Evolutionary conservation across 306 rosid genomes (phyloP).

Genomic region (Sophora flavescens): DNA sequence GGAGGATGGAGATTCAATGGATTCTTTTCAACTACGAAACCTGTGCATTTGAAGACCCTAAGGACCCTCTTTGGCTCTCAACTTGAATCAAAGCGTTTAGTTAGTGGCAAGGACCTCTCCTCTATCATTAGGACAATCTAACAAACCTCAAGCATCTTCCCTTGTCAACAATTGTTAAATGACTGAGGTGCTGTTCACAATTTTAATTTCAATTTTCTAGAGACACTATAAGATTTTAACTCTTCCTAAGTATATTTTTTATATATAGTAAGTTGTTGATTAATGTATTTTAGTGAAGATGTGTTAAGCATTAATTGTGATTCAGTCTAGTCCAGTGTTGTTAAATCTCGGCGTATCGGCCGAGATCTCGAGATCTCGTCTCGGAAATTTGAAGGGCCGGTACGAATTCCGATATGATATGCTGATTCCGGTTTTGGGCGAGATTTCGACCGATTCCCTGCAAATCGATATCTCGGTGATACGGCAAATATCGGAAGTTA

Average conservation of each 20-base stretch:
- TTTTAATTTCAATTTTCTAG: neutral
- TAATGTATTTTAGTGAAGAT: slow-evolving; percentile 1
- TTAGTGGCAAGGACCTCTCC: slow-evolving; percentile 20
- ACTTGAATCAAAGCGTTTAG: neutral
- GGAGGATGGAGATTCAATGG: neutral
- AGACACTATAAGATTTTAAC: neutral
- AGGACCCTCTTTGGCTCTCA: slow-evolving; percentile 5
- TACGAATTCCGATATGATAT: no score
- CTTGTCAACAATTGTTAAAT: slow-evolving; percentile 3
- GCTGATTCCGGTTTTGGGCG: no score
- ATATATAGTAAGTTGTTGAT: neutral
- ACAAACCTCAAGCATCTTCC: neutral
- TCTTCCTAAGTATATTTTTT: neutral
- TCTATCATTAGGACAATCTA: neutral
- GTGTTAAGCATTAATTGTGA: neutral
- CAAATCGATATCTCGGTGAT: no score
- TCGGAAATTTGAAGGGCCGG: no score
- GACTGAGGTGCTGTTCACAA: neutral
- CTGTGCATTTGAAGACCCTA: neutral
- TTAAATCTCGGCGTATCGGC: no score
- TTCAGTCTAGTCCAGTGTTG: neutral
- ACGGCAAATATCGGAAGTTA: no score
- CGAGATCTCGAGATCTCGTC: no score
- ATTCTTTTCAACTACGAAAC: neutral
- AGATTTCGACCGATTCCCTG: no score